phyloP scores from a whole-genome alignment of 192 early-diverging fungal genomes.

The Coemansia sp. region DNA sequence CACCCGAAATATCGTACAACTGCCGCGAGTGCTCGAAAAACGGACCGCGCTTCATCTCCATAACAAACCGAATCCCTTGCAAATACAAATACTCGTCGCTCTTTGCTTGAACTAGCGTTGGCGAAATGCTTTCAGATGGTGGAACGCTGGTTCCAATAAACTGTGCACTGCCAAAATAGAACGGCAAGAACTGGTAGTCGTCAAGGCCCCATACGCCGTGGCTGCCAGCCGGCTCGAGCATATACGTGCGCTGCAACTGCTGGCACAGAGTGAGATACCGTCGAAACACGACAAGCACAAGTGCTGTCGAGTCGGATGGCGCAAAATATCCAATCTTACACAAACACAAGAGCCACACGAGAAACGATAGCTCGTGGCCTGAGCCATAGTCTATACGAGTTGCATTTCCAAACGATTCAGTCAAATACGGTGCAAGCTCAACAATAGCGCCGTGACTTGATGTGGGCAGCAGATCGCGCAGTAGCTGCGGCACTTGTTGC shows the following conservation, averaged over 20 bases:
- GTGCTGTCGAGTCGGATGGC: conserved; percentile 65
- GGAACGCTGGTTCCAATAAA: conserved; percentile 67
- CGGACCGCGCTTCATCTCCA: conserved; percentile 66
- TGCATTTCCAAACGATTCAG: conserved; percentile 76
- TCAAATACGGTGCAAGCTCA: conserved; percentile 77
- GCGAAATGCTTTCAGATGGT: conserved; percentile 62
- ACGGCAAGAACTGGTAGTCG: conserved; percentile 96
- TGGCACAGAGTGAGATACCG: conserved; percentile 80
- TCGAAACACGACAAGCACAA: conserved; percentile 73
- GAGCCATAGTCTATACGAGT: conserved; percentile 95
- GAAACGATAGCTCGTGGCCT: conserved; percentile 92
- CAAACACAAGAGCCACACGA: conserved; percentile 80
- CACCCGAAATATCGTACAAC: conserved; percentile 77
- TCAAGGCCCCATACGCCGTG: conserved; percentile 98
- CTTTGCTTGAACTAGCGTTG: conserved; percentile 56
- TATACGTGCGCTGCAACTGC: conserved; percentile 77
- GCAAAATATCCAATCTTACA: conserved; percentile 64
- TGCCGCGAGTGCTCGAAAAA: conserved; percentile 77
- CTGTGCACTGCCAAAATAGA: conserved; percentile 90
- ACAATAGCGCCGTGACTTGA: conserved; percentile 53
- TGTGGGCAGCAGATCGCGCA: conserved; percentile 26
- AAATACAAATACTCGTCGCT: conserved; percentile 83
- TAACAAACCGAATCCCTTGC: conserved; percentile 77
- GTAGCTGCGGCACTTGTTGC: conserved; percentile 20
- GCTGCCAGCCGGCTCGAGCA: conserved; percentile 92